phyloP scores from a whole-genome alignment of 139 green algal species.

The Ettlia oleoabundans region DNA sequence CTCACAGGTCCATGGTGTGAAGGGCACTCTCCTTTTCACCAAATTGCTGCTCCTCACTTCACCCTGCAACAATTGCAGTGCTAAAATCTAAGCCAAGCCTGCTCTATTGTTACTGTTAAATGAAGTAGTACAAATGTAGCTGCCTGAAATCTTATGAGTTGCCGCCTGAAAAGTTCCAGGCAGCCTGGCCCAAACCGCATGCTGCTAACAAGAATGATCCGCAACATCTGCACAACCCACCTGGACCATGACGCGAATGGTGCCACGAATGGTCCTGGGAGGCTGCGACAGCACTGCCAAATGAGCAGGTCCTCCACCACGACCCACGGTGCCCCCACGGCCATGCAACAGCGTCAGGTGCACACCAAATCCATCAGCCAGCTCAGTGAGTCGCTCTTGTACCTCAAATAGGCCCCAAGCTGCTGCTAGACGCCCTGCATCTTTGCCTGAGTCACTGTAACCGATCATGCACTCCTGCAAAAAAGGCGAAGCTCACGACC shows the following conservation, averaged over 20 bases:
- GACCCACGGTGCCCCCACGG: constrained; percentile 92
- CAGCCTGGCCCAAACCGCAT: too few species aligned
- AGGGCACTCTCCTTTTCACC: constrained; percentile 74
- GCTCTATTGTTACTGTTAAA: too few species aligned
- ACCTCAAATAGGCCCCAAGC: constrained; percentile 91
- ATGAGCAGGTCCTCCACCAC: constrained; percentile 93
- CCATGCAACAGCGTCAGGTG: constrained; percentile 97
- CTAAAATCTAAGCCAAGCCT: too few species aligned
- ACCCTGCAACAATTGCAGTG: constrained; percentile 68
- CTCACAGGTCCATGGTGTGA: constrained; percentile 81
- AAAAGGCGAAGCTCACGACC: background rate
- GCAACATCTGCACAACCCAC: constrained; percentile 16
- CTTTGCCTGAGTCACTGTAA: constrained; percentile 97
- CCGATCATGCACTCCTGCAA: constrained; percentile 94
- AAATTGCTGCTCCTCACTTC: constrained; percentile 86
- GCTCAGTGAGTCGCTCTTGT: constrained; percentile 60
- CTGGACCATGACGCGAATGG: constrained; percentile 94
- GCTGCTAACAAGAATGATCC: too few species aligned
- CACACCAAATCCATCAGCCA: constrained; percentile 59
- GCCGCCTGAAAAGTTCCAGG: too few species aligned
- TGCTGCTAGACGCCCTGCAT: constrained; percentile 92
- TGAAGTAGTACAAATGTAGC: too few species aligned
- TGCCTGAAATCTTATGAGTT: too few species aligned
- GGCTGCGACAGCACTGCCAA: constrained; percentile 96
- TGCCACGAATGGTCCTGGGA: constrained; percentile 84